Evolutionary conservation across 2,329 filamentous ascomycete species (phyloP), one percentile per base, ranked within the genome.

Genomic region (Penicillium thymicola): DNA sequence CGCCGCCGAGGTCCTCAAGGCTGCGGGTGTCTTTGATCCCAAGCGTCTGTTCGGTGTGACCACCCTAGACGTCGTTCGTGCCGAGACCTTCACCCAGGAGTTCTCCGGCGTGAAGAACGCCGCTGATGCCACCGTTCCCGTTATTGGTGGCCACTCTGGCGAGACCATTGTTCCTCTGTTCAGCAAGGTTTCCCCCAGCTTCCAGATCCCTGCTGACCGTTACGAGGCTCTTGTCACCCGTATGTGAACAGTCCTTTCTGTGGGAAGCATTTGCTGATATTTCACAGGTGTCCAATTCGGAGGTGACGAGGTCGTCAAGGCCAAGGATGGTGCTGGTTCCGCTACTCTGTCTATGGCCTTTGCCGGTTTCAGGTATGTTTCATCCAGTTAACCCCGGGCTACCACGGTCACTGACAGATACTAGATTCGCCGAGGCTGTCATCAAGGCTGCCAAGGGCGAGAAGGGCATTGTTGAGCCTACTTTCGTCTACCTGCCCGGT

Each of bases 11-110:
- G 90, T 97, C 60, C 88, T 99, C 76, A 97, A 97, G 86, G 82
- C 85, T 68, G 92, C 92, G 76, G 87, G 87, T 68, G 91, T 96
- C 72, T 99, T 97, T 80, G 89, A 99, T 82, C 82, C 94, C 67
- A 89, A 94, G 85, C 92, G 89, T 76, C 88, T 99, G 62, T 99
- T 99, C 73, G 94, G 94, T 84, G 94, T 99, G 74, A 99, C 94
- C 73, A 97, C 94, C 48, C 89, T 99, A 68, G 94, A 99, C 78
- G 92, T 99, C 70, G 94, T 99, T 73, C 93, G 94, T 75, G 92
- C 94, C 67, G 92, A 97, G 84, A 97, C 92, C 65, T 99, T 99
- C 75, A 90, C 96, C 59, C 89, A 91, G 69, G 87, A 90, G 72
- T 88, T 95, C 71, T 84, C 84, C 60, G 92, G 92, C 78, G 86